Percentiles rank a stretch among this genome's conserved stretches.
Evolutionary conservation across 495 filamentous ascomycete genomes (phyloP).

Genomic region (Amphirosellinia nigrospora): DNA sequence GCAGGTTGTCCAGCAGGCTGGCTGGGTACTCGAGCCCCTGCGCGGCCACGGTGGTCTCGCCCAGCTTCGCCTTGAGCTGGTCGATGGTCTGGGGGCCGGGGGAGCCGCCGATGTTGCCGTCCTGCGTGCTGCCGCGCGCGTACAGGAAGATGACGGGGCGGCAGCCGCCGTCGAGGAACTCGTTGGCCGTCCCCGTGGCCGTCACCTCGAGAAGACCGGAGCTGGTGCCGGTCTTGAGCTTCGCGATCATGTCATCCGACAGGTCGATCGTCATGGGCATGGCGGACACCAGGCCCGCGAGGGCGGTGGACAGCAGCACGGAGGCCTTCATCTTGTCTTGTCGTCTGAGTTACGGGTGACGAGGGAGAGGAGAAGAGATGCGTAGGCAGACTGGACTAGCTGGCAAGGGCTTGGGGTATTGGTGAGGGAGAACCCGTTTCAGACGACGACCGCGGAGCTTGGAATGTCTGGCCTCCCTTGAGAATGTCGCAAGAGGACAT

Average conservation of each 20-base stretch:
- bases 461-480: background rate
- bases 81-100: constrained; percentile 36
- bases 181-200: constrained; percentile 43
- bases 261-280: constrained; percentile 37
- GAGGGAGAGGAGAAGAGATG: background rate
- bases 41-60: constrained; percentile 38
- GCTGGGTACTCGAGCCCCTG: constrained; percentile 51
- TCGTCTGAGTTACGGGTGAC: background rate
- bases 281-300: constrained; percentile 33
- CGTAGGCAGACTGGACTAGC: background rate
- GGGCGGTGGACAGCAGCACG: constrained; percentile 29
- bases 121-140: constrained; percentile 57
- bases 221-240: constrained; percentile 25
- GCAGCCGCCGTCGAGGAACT: constrained; percentile 52
- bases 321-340: constrained; percentile 34
- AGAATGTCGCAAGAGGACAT: background rate
- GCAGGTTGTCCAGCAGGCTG: constrained; percentile 43
- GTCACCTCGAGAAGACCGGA: background rate
- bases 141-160: constrained; percentile 58
- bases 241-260: constrained; percentile 29
- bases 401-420: background rate
- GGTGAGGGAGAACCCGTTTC: background rate
- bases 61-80: constrained; percentile 37
- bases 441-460: background rate
- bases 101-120: constrained; percentile 53